Conservation (phyloP, 768 basidiomycete species). For the Cytidiella melzeri region DNA sequence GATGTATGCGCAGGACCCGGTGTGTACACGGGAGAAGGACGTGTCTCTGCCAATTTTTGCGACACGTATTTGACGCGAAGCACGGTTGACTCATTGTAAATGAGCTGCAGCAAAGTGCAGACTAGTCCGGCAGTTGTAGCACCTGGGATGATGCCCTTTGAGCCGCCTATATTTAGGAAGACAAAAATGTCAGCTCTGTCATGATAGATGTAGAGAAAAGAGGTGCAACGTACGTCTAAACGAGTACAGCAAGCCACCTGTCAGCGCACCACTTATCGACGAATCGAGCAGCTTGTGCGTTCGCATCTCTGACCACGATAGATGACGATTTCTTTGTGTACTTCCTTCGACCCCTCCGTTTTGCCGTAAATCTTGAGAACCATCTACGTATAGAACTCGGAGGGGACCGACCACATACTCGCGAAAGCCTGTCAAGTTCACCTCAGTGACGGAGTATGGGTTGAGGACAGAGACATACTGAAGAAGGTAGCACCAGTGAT, state of each 20-base stretch:
- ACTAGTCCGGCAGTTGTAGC: conserved; percentile 51
- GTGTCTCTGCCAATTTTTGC: conserved; percentile 20
- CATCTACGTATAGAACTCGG: conserved; percentile 39
- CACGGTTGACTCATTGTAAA: conserved; percentile 63
- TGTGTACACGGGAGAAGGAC: not conserved
- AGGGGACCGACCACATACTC: conserved; percentile 72
- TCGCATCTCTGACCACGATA: conserved; percentile 45
- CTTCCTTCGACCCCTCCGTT: conserved; percentile 26
- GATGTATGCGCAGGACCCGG: not conserved
- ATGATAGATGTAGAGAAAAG: not conserved
- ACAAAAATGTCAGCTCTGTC: conserved; percentile 5
- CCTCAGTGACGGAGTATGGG: not conserved
- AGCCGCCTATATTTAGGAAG: conserved; percentile 46
- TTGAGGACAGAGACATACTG: conserved; percentile 38
- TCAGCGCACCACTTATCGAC: conserved; percentile 61
- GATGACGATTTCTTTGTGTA: conserved; percentile 5
- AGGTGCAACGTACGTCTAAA: conserved; percentile 47
- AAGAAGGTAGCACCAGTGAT: conserved; percentile 74
- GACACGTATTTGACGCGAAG: conserved; percentile 54
- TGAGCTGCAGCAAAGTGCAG: conserved; percentile 59
- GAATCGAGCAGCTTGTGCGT: conserved; percentile 61
- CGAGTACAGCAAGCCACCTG: conserved; percentile 55
- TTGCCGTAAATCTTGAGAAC: conserved; percentile 40
- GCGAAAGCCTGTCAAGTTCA: conserved; percentile 47
- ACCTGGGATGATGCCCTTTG: conserved; percentile 49